phyloP scores from a whole-genome alignment of 371 early-diverging fungal genomes.

The Dichotomocladium elegans region DNA sequence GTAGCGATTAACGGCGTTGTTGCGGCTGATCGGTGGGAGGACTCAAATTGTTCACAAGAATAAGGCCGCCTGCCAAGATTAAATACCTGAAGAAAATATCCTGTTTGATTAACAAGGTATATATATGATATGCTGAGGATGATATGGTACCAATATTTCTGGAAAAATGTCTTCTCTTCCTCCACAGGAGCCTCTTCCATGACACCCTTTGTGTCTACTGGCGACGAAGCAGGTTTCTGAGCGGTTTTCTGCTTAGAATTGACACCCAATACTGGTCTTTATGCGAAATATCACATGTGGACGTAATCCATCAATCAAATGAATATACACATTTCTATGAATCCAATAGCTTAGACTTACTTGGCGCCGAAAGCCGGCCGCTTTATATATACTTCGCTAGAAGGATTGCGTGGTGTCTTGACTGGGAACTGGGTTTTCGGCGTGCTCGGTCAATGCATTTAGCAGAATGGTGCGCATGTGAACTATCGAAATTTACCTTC shows the following conservation, averaged over 20 bases:
- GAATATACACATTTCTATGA: neutral
- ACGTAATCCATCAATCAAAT: too few species aligned
- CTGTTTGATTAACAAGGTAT: neutral
- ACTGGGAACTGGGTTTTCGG: neutral
- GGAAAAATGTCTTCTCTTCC: slow-evolving; percentile 20
- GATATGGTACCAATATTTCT: slow-evolving; percentile 21
- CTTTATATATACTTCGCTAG: neutral
- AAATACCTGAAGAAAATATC: neutral
- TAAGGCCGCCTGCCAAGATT: neutral
- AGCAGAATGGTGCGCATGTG: too few species aligned
- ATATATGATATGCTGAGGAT: neutral
- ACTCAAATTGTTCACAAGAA: neutral
- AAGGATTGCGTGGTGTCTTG: neutral
- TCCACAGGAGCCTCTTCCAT: slow-evolving; percentile 10
- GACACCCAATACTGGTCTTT: too few species aligned
- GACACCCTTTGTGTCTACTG: neutral
- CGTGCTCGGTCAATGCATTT: too few species aligned
- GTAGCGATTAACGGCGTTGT: neutral
- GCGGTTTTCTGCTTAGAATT: neutral
- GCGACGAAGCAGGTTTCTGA: slow-evolving; percentile 3
- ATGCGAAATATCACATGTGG: too few species aligned
- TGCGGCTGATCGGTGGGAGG: neutral
- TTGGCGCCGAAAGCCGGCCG: slow-evolving; percentile 8
- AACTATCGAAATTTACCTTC: neutral
- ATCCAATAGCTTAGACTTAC: slow-evolving; percentile 7